Evolutionary conservation across 2,329 filamentous ascomycete genomes (phyloP), one percentile per base, ranked within the genome.

Genomic region (Beauveria brongniartii): DNA sequence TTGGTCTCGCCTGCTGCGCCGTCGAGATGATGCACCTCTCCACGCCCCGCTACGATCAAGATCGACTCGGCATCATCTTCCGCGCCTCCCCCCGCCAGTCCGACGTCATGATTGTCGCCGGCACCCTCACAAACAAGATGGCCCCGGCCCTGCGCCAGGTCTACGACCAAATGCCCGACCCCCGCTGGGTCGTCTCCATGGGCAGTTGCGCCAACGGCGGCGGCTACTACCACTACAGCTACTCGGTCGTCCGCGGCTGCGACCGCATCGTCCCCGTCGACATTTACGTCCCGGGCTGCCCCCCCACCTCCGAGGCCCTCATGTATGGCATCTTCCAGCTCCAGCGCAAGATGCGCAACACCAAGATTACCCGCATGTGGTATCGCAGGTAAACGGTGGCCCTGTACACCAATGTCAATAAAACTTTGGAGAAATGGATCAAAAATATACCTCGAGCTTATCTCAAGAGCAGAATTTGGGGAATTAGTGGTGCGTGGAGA

Each of bases 81-180:
- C 87, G 91, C 67, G 91, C 90, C 62, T 93, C 90, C 16, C 91
- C 91, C 1, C 87, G 91, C 65, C 91, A 95, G 75, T 90, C 90
- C 63, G 91, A 96, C 74, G 88, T 95, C 66, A 94, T 96, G 91
- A 94, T 96, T 69, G 91, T 96, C 24, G 91, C 92, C 28, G 92
- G 92, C 63, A 96, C 92, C 34, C 83, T 96, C 64, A 95, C 91
- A 68, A 96, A 96, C 82, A 96, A 96, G 81, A 96, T 96, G 92
- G 91, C 91, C 1, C 91, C 92, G 2, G 92, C 92, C 40, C 79
- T 96, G 71, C 83, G 92, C 74, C 90, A 94, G 77, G 88, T 95
- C 64, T 96, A 96, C 78, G 92, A 96, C 75, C 92, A 96, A 80
- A 96, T 96, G 91, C 91, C 91, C 34, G 91, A 96, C 37, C 91